Evolutionary conservation across 2,329 filamentous ascomycete species (phyloP), one percentile per base, ranked within the genome.

Genomic region (Xylariaceae sp.): DNA sequence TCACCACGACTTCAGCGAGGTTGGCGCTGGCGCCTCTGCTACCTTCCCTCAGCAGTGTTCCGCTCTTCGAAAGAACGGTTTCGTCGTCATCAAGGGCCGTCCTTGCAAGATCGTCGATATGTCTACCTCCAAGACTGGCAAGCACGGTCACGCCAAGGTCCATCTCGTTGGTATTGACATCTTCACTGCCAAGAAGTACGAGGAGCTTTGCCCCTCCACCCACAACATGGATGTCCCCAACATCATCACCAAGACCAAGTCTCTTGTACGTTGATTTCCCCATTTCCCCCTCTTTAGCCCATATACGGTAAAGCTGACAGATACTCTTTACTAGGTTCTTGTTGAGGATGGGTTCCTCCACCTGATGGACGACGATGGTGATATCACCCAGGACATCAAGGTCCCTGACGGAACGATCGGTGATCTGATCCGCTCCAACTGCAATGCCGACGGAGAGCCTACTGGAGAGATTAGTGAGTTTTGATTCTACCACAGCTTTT

Each of bases 81-180:
- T 90, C 86, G 95, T 99, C 79, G 89, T 94, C 79, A 98, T 99
- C 84, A 99, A 99, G 89, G 83, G 85, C 82, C 95, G 95, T 73
- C 96, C 95, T 73, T 99, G 95, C 93, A 99, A 98, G 91, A 99
- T 99, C 74, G 91, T 98, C 80, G 95, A 99, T 77, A 99, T 99
- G 96, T 96, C 92, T 71, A 99, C 95, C 84, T 99, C 95, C 80
- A 99, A 99, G 93, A 99, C 95, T 71, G 95, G 95, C 83, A 99
- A 99, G 92, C 95, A 99, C 90, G 95, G 95, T 80, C 96, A 99
- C 91, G 95, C 95, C 83, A 99, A 99, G 89, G 95, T 99, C 79
- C 94, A 99, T 83, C 84, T 99, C 73, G 90, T 97, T 75, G 95
- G 92, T 76, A 87, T 96, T 78, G 95, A 99, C 79, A 98, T 99